Conservation (phyloP, 78 protist species). For the Blattamonas nauphoetae region DNA sequence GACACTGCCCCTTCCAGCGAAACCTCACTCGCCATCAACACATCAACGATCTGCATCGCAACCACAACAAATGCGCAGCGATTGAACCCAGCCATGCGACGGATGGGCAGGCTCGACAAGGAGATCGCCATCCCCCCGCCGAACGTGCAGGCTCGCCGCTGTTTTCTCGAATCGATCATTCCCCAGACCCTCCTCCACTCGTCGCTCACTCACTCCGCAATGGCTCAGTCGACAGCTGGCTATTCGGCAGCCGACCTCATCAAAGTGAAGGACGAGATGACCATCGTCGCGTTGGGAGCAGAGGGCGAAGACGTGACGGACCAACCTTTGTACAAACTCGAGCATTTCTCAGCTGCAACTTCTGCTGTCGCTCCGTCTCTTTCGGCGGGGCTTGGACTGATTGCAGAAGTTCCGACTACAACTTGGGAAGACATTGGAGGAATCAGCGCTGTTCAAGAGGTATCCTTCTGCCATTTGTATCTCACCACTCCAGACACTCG, state of each 20-base stretch:
- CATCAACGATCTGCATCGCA: not conserved
- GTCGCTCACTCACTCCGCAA: too few species aligned
- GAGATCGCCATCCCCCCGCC: not conserved
- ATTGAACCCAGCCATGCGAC: slow-evolving; percentile 38
- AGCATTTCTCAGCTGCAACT: not conserved
- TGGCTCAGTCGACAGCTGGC: not conserved
- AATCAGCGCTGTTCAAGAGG: slow-evolving; percentile 29
- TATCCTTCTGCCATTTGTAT: not conserved
- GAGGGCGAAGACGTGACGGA: not conserved
- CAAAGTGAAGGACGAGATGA: not conserved
- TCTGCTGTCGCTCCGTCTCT: not conserved
- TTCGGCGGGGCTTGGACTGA: not conserved
- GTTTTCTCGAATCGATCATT: not conserved
- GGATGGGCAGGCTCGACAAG: slow-evolving; percentile 42
- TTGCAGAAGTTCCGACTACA: not conserved
- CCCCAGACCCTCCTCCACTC: not conserved
- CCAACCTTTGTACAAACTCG: not conserved
- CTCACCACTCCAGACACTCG: not conserved
- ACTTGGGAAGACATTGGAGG: slow-evolving; percentile 71
- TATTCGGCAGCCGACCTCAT: not conserved
- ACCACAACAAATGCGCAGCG: not conserved
- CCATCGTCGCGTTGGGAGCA: too few species aligned
- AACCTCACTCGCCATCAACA: not conserved
- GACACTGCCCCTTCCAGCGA: not conserved
- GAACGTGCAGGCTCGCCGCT: not conserved